Evolutionary conservation across 2,329 filamentous ascomycete genomes (phyloP), one percentile per base, ranked within the genome.

Genomic region (Neonectria hederae): DNA sequence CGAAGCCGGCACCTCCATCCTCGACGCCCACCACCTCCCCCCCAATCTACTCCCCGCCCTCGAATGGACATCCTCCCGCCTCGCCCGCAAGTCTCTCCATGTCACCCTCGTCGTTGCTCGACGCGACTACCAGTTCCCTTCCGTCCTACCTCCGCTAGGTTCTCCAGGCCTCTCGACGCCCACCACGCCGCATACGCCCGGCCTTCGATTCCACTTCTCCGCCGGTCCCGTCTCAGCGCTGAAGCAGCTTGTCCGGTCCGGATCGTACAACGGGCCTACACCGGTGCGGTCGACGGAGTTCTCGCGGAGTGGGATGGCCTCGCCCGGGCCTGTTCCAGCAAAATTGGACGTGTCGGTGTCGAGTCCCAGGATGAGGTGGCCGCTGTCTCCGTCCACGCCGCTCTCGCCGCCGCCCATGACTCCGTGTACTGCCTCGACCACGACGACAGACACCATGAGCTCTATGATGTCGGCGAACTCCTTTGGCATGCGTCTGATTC

Each of bases 1-100:
- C 61, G 88, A 90, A 80, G 87, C 88, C 28, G 87, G 87, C 19
- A 79, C 80, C 45, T 89, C 87, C 21, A 80, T 90, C 59, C 83
- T 89, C 63, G 85, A 89, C 69, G 79, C 81, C 35, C 83, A 87
- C 67, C 83, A 84, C 63, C 81, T 90, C n/a, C 87, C 88, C 2
- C 76, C 82, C n/a, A 80, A 82, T 46, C 75, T 90, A 59, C 82
- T 78, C 11, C 80, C 82, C 5, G 87, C 87, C 26, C 82, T 90
- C 30, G 87, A 89, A 62, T 87, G 89, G 69, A 81, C 83, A 14
- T 89, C 88, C 0, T 81, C 80, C 66, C 81, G 84, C 21, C 81
- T 90, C 22, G 83, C 86, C 13, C 81, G 82, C 55, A 89, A 88
- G 73, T 79, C 79, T 9, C 76, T 88, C 2, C 83, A 87, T 70